Base-by-base conservation (phyloP, 306 rosid genomes). In the Cucumis melo region DNA sequence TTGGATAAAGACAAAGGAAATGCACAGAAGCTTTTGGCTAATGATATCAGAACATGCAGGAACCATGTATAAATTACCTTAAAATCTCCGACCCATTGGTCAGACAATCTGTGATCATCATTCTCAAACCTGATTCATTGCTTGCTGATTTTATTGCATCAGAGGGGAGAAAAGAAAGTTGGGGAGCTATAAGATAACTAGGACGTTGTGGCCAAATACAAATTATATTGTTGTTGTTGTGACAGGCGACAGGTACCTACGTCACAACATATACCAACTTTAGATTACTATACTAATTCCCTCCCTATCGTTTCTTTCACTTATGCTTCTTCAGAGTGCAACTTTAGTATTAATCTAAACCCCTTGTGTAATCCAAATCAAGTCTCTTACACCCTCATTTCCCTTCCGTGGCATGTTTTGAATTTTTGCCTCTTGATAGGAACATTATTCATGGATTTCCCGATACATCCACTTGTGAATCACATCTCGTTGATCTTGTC, bases 311-410 rank as follows among this genome's bases (percentile, higher is more conserved):
- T 87, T 17, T 89, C 87, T 59, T 86, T 90, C 48, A 86, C 83
- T 88, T 87, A 89, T 78, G 93, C 88, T 78, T 87, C 91, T 19
- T 84, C 90, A 13, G 93, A 89, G 86, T 89, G 91, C 70, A 84
- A 86, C 24, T 89, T 87, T 80, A 88, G 93, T 19, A 81, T 86
- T 13, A 89, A 89, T 73, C 78, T 89, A 16, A 87, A 86, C 72
- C 93, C 93, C 44, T 81, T 89, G n/a, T 78, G 87, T 77, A 78
- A 89, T 0, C 93, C 93, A 21, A 80, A 60, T 53, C 81, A 86
- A 29, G 90, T 89, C 10, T 82, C 88, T 50, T 89, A 87, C 55
- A 87, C 93, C 24, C 84, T 89, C 59, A 64, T 4, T 32, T 89
- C 58, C 93, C 93, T 44, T 78, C 88, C 76, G 86, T 89, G 93